Percentiles rank a stretch among this genome's conserved stretches.
Conservation (phyloP, 2,329 filamentous ascomycete species). For the Apiospora phragmitis region DNA sequence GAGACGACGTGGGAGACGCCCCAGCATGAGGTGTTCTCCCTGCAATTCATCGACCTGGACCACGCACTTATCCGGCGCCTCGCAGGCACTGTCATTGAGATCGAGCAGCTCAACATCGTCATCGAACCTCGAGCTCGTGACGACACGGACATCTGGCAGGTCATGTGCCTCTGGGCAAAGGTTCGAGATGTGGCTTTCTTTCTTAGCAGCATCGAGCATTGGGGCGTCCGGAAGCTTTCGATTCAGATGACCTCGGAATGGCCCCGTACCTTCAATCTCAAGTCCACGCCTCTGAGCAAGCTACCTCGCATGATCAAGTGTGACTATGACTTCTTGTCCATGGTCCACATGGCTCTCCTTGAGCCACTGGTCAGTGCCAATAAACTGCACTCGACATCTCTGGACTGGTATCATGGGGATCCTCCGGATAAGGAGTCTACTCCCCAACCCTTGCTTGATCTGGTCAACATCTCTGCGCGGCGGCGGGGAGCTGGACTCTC, state of each 20-base stretch:
- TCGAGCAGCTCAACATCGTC: background rate
- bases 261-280: background rate
- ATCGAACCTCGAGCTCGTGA: background rate
- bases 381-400: background rate
- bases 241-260: background rate
- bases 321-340: background rate
- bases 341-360: background rate
- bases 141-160: background rate
- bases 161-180: background rate
- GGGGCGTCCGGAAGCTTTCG: background rate
- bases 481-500: too few species aligned
- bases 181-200: background rate
- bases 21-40: background rate
- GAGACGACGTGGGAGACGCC: background rate
- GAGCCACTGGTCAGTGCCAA: background rate
- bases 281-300: background rate
- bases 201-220: background rate
- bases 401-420: background rate
- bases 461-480: background rate
- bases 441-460: background rate
- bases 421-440: background rate
- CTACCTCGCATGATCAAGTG: background rate
- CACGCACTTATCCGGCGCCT: background rate
- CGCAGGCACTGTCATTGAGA: background rate
- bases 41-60: background rate